Evolutionary conservation across 2,329 filamentous ascomycete genomes (phyloP), one percentile per base, ranked within the genome.

Genomic region (Macroventuria anomochaeta): DNA sequence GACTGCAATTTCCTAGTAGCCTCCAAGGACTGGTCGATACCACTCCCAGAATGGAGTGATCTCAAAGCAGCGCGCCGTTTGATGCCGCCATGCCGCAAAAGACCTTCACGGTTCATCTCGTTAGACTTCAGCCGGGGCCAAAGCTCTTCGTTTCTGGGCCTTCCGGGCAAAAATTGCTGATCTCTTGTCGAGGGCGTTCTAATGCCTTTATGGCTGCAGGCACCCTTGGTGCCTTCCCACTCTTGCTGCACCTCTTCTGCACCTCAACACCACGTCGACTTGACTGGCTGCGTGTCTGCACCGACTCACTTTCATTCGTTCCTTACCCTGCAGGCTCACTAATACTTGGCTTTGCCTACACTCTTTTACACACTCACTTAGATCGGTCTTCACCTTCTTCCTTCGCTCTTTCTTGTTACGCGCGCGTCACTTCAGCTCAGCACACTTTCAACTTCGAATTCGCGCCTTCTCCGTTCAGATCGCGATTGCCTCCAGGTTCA

Each of bases 1-100:
- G 55, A 56, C 40, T 53, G 63, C 57, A 74, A 73, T 73, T 61
- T 71, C 70, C 59, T 41, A 44, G 48, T 39, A 54, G 49, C 25
- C 54, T 53, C 37, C 57, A 33, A 56, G 57, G 47, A 57, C 51
- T 46, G 39, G 13, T 46, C 61, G 57, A 65, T 61, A 53, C 67
- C 59, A 44, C 36, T 60, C 55, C 41, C 42, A 63, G 63, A 34
- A 62, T 61, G 62, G 63, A 42, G 41, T 51, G 36, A 48, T 55
- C 57, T 59, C 50, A 58, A 64, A 58, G 52, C 36, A 57, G 55
- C 41, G 51, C 55, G 51, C 62, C 55, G 58, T 68, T 65, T 67
- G 63, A 67, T 60, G 67, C 67, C 64, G 57, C 61, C 55, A 61
- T 49, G 56, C 51, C 54, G 38, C 52, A 46, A 50, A 37, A 59